A percentile compares a stretch with the other conserved stretches of the same genome.
These are phyloP conservation scores for Trifolium fragiferum DNA, from an alignment of 306 rosid species.

Conservation along the genomic window DNA sequence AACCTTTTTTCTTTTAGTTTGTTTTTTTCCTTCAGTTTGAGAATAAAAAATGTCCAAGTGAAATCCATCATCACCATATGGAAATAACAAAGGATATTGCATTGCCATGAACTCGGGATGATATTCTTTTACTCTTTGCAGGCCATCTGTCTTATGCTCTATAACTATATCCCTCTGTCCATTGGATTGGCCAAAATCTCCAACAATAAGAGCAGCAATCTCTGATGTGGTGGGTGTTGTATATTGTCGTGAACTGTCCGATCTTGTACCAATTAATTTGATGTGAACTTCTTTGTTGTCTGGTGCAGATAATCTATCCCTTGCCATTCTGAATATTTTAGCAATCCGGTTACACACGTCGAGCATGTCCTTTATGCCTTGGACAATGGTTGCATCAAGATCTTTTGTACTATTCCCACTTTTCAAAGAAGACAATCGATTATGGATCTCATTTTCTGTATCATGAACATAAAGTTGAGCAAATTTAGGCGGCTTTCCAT, in stretches of 20 bases:
- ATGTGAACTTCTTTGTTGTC: not conserved
- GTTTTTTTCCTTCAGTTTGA: not conserved
- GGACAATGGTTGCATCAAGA: not conserved
- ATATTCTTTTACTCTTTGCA: not conserved
- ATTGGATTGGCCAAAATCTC: not conserved
- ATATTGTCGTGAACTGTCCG: not conserved
- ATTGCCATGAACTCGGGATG: constrained; percentile 11
- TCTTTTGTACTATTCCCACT: not conserved
- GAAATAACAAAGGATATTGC: constrained; percentile 24
- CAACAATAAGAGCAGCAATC: constrained; percentile 7
- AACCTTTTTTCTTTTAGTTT: not conserved
- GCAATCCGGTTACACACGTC: not conserved
- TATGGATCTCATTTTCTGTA: not conserved
- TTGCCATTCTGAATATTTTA: not conserved
- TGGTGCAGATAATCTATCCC: not conserved
- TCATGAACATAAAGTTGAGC: not conserved
- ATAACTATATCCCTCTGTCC: not conserved
- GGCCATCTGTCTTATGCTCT: not conserved
- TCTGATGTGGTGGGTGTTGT: not conserved
- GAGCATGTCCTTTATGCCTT: not conserved
- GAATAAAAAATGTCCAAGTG: not conserved
- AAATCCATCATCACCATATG: constrained; percentile 27
- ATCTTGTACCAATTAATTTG: not conserved
- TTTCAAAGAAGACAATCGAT: not conserved
- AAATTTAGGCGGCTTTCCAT: not conserved